Conservation (phyloP, 352 stramenopile genomes). For the Globisporangium splendens region DNA sequence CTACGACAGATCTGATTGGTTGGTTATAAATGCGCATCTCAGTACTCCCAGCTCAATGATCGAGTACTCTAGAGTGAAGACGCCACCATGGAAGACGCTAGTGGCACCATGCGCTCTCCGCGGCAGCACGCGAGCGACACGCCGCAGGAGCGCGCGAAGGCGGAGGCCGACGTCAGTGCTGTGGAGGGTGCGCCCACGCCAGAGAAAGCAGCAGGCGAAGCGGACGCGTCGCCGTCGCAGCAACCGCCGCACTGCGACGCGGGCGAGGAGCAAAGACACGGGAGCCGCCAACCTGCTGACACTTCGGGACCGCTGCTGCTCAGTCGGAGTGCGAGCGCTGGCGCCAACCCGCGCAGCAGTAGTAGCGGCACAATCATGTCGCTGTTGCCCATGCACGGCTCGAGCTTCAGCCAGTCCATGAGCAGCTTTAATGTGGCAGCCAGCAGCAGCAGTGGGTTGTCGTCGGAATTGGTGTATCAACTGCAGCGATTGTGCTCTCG, state of each 20-base stretch:
- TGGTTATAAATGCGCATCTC: too few relatives aligned
- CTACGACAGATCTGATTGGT: too few relatives aligned
- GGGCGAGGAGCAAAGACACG: conserved; percentile 11
- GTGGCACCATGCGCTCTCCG: too few relatives aligned
- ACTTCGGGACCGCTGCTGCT: conserved; percentile 9
- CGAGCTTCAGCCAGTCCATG: conserved; percentile 6
- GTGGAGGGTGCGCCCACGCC: too few relatives aligned
- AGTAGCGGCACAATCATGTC: not conserved
- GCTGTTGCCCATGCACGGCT: not conserved
- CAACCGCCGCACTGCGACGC: conserved; percentile 31
- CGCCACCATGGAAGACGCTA: too few relatives aligned
- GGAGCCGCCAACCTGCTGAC: not conserved
- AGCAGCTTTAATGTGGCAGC: too few relatives aligned
- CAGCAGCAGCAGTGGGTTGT: conserved; percentile 1
- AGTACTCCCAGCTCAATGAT: too few relatives aligned
- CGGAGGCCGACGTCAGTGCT: too few relatives aligned
- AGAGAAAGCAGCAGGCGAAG: not conserved
- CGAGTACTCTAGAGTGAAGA: too few relatives aligned
- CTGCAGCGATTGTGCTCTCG: conserved; percentile 59
- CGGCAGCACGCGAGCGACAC: too few relatives aligned
- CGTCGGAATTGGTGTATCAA: conserved; percentile 51
- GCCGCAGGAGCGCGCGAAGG: too few relatives aligned
- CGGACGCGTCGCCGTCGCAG: conserved; percentile 1
- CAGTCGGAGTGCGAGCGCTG: conserved; percentile 10
- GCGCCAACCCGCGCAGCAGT: not conserved